Conservation (phyloP, 2,329 filamentous ascomycete genomes). For the Colletotrichum graminicola region DNA sequence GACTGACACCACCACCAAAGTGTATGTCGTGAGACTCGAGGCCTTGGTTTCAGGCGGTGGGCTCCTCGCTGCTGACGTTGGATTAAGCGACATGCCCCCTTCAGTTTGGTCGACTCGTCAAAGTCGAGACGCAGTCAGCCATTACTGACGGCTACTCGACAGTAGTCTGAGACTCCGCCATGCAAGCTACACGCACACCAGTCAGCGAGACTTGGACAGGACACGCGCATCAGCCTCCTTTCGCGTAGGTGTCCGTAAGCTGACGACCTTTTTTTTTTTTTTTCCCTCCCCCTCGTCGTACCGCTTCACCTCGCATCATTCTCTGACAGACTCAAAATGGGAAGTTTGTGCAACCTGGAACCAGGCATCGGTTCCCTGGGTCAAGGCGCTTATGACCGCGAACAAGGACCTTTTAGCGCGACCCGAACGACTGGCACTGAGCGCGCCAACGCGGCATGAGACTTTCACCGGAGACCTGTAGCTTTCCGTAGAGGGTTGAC, state of each 20-base stretch:
- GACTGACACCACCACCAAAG: background rate
- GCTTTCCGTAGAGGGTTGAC: background rate
- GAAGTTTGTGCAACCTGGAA: background rate
- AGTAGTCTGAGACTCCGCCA: slow-evolving; percentile 5
- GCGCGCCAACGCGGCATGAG: slow-evolving; percentile 22
- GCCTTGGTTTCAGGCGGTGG: background rate
- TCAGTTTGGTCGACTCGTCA: background rate
- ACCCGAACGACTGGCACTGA: slow-evolving; percentile 35
- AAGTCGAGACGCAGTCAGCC: background rate
- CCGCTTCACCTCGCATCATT: background rate
- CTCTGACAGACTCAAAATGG: background rate
- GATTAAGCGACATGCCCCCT: background rate
- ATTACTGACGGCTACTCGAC: background rate
- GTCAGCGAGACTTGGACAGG: background rate
- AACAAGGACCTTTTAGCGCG: slow-evolving; percentile 8
- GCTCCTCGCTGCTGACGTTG: slow-evolving; percentile 25
- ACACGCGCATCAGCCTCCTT: slow-evolving; percentile 17
- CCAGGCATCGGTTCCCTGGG: background rate
- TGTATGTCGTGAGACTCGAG: background rate
- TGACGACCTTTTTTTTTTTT: slow-evolving; percentile 16
- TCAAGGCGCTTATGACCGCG: slow-evolving; percentile 4
- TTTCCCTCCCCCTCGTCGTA: background rate
- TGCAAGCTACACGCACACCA: background rate
- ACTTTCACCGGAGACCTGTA: background rate
- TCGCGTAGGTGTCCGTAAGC: slow-evolving; percentile 11